Conservation (phyloP, 192 early-diverging fungal genomes). For the Entophlyctis luteolus region DNA sequence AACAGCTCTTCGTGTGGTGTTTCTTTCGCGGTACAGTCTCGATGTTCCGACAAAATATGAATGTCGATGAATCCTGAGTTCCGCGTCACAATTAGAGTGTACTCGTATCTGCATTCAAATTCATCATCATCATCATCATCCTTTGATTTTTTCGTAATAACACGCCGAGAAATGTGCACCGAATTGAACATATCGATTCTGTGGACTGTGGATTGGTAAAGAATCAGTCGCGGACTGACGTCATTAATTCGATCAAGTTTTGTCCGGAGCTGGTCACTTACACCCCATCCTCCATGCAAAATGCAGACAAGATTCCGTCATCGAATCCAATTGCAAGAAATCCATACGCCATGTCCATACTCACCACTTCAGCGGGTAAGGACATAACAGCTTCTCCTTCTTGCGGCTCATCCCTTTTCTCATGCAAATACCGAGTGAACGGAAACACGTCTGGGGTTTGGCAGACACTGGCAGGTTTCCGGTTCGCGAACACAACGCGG, state of each 20-base stretch:
- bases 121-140: neutral
- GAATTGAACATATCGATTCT: constrained; percentile 21
- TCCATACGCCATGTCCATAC: constrained; percentile 20
- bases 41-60: neutral
- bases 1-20: neutral
- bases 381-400: neutral
- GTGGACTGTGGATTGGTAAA: neutral
- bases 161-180: neutral
- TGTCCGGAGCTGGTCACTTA: no score
- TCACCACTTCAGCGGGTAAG: constrained; percentile 7
- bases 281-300: constrained; percentile 1
- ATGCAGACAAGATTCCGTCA: constrained; percentile 3
- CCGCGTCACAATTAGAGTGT: constrained; percentile 4
- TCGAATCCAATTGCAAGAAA: constrained; percentile 17
- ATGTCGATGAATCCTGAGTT: constrained; percentile 9
- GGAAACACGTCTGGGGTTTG: constrained; percentile 12
- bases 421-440: neutral
- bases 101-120: neutral
- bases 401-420: neutral
- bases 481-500: neutral
- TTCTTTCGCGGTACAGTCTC: neutral
- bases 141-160: neutral
- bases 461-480: neutral
- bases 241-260: neutral
- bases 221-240: neutral